Conservation (phyloP, 73 alveolate species). For the Diophrys sp. region DNA sequence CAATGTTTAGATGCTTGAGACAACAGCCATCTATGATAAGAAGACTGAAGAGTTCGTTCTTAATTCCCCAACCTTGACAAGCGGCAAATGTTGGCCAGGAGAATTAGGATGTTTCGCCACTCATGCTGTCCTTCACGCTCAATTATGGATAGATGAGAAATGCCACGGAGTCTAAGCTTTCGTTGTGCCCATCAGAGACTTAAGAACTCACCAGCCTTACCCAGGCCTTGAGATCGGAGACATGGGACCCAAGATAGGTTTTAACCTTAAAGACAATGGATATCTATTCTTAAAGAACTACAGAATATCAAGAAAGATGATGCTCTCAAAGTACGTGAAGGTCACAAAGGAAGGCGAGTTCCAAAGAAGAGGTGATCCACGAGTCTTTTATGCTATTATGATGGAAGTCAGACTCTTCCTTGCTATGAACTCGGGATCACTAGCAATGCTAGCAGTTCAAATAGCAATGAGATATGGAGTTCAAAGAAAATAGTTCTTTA, state of each 20-base stretch:
- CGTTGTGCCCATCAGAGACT: slow-evolving; percentile 73
- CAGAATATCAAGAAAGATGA: slow-evolving; percentile 73
- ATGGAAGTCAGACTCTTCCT: slow-evolving; percentile 53
- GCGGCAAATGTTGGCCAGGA: slow-evolving; percentile 87
- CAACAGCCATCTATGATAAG: slow-evolving; percentile 76
- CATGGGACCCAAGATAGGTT: slow-evolving; percentile 86
- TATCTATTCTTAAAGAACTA: slow-evolving; percentile 61
- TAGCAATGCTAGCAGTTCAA: slow-evolving; percentile 18
- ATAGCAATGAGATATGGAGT: slow-evolving; percentile 49
- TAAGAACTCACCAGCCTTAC: slow-evolving; percentile 65
- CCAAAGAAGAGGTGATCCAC: slow-evolving; percentile 52
- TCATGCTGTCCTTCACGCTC: slow-evolving; percentile 64
- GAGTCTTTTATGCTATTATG: slow-evolving; percentile 71
- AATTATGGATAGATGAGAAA: slow-evolving; percentile 47
- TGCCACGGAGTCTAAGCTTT: slow-evolving; percentile 74
- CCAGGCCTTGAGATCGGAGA: slow-evolving; percentile 88
- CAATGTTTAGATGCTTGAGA: slow-evolving; percentile 70
- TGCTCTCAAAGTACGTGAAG: slow-evolving; percentile 73
- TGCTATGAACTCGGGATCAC: slow-evolving; percentile 42
- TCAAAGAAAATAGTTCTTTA: slow-evolving; percentile 45
- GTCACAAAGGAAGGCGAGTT: slow-evolving; percentile 71
- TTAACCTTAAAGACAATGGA: slow-evolving; percentile 79
- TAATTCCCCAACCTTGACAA: slow-evolving; percentile 70
- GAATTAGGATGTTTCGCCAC: slow-evolving; percentile 66
- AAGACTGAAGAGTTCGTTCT: slow-evolving; percentile 66